Evolutionary conservation across 148 eudicot genomes (phyloP), one percentile per base, ranked within the genome.

Genomic region (Camellia lanceoleosa): DNA sequence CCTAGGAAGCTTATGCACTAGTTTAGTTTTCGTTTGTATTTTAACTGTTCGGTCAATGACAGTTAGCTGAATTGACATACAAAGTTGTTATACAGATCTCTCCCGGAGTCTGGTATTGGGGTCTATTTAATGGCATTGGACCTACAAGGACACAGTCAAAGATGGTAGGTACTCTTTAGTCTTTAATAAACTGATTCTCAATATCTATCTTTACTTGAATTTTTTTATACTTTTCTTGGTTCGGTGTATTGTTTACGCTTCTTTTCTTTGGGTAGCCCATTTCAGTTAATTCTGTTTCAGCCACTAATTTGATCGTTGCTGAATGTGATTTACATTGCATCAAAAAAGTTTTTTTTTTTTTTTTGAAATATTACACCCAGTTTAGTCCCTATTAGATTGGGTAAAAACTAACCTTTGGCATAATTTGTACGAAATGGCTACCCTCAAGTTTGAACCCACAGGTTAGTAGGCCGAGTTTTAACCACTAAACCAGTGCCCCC

Each of bases 41-140:
- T 72, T 44, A 61, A 67, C 75, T 71, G 64, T 76, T n/a, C n/a
- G 14, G 38, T 80, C 23, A 38, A 58, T 61, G 2, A 16, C 60
- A 44, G 54, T 69, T 68, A 63, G 19, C 74, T 71, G 41, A 70
- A 56, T 18, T 87, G 78, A 87, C 66, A 15, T 78, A 58, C 46
- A 14, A 54, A 62, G 30, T 76, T 86, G 78, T 78, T 86, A 4
- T 79, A 80, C 90, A 96, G 99, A 93, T 96, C 83, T 79, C 87
- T 80, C 92, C 95, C 19, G 99, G 99, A 69, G 86, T 85, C 58
- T 96, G 95, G 99, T 93, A 86, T 80, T 81, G 91, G 84, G 99
- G 98, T 52, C 79, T 96, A 56, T 96, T 93, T 76, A 96, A 96
- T 79, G 99, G 99, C 83, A 88, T 94, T 63, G 99, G 99, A 79